A percentile compares a stretch with the other conserved stretches of the same genome.
These are phyloP conservation scores for Aspergillus diversus DNA, from an alignment of 495 filamentous ascomycete genomes.

Conservation along the genomic window DNA sequence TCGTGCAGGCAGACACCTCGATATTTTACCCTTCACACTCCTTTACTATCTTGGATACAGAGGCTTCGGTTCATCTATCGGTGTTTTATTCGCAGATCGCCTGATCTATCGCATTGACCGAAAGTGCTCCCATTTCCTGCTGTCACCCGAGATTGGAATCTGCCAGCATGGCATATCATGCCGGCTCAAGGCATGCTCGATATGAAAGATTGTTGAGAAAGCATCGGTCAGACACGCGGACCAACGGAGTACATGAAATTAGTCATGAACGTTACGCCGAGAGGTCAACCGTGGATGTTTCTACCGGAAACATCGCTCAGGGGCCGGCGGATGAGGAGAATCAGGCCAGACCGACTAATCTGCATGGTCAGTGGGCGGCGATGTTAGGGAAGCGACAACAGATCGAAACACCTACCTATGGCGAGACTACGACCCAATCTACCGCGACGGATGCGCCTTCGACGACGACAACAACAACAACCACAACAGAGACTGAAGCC, in stretches of 20 bases:
- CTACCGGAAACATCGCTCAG: not conserved
- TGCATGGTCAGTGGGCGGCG: constrained; percentile 10
- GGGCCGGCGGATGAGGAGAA: constrained; percentile 1
- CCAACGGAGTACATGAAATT: not conserved
- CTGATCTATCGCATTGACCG: not conserved
- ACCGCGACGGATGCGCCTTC: not conserved
- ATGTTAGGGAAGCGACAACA: constrained; percentile 20
- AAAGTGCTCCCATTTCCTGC: not conserved
- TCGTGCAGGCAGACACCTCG: constrained; percentile 30
- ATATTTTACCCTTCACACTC: constrained; percentile 12
- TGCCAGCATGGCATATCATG: constrained; percentile 32
- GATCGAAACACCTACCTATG: constrained; percentile 3
- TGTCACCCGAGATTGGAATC: not conserved
- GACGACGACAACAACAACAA: constrained; percentile 1
- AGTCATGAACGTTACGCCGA: not conserved
- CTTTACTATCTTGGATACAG: not conserved
- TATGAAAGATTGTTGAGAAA: constrained; percentile 24
- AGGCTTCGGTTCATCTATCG: not conserved
- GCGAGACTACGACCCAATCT: constrained; percentile 10
- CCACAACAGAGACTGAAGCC: not conserved
- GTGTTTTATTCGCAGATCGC: not conserved
- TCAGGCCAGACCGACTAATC: not conserved
- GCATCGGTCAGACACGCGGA: constrained; percentile 18
- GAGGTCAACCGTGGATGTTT: not conserved
- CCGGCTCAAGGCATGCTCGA: constrained; percentile 24